These are phyloP conservation scores for Zelonia costaricensis DNA, from an alignment of 208 protist genomes.

Conservation along the genomic window DNA sequence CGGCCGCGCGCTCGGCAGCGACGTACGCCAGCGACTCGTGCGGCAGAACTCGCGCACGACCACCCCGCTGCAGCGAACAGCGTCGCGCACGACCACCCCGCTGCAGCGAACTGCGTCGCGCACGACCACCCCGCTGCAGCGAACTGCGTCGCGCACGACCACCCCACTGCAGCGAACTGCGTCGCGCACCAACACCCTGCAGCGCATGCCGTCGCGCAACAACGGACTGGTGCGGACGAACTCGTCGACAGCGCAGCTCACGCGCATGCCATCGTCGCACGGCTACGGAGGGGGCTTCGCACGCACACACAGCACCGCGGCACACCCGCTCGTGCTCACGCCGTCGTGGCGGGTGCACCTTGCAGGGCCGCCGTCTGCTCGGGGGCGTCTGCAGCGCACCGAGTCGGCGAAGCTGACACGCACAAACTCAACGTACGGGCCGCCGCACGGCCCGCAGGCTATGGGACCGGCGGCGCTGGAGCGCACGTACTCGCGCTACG, in stretches of 20 bases:
- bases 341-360: slow-evolving; percentile 9
- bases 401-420: slow-evolving; percentile 6
- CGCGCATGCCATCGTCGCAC: slow-evolving; percentile 8
- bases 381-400: slow-evolving; percentile 23
- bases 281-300: slow-evolving; percentile 2
- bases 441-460: not conserved
- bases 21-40: slow-evolving; percentile 8
- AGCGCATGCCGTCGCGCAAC: slow-evolving; percentile 17
- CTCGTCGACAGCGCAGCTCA: slow-evolving; percentile 13
- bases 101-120: slow-evolving; percentile 4
- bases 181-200: not conserved
- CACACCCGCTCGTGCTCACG: slow-evolving; percentile 2
- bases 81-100: slow-evolving; percentile 13
- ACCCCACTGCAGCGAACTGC: slow-evolving; percentile 11
- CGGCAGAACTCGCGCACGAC: slow-evolving; percentile 13
- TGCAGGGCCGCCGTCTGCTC: not conserved
- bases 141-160: not conserved
- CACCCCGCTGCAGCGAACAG: slow-evolving; percentile 24
- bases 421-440: not conserved
- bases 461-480: slow-evolving; percentile 7
- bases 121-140: slow-evolving; percentile 4
- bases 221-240: slow-evolving; percentile 13
- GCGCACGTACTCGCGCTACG: slow-evolving; percentile 14
- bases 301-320: slow-evolving; percentile 16
- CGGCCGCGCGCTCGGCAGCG: slow-evolving; percentile 35